A percentile compares a stretch with the other conserved stretches of the same genome.
These are phyloP conservation scores for Ophiostoma ulmi DNA, from an alignment of 2,329 filamentous ascomycete species.

Conservation along the genomic window DNA sequence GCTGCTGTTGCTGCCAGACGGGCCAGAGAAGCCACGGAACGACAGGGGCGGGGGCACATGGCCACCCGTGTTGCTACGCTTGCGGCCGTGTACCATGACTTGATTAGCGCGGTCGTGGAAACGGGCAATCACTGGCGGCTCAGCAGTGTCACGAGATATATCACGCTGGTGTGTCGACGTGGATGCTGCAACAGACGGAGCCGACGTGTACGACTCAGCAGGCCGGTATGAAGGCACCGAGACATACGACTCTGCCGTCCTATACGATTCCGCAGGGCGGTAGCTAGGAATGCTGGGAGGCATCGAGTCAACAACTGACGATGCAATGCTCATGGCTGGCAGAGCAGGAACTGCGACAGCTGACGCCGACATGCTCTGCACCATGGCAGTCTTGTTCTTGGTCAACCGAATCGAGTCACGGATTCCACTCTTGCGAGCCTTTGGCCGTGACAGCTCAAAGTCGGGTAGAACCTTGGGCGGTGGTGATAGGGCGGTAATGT, in stretches of 20 bases:
- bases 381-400: constrained; percentile 56
- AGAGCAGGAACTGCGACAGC: constrained; percentile 26
- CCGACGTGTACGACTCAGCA: constrained; percentile 32
- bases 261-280: constrained; percentile 27
- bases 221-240: constrained; percentile 27
- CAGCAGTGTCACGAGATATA: constrained; percentile 56
- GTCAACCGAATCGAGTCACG: constrained; percentile 86
- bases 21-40: constrained; percentile 69
- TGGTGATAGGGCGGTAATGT: constrained; percentile 52
- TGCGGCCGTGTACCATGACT: constrained; percentile 62
- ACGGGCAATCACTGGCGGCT: constrained; percentile 66
- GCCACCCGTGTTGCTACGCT: constrained; percentile 83
- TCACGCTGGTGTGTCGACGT: constrained; percentile 43
- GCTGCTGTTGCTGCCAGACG: constrained; percentile 38
- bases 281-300: constrained; percentile 49
- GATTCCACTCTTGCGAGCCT: constrained; percentile 54
- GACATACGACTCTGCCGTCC: constrained; percentile 33
- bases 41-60: constrained; percentile 64
- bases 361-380: constrained; percentile 27
- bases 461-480: constrained; percentile 45
- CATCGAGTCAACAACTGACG: constrained; percentile 39
- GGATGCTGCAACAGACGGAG: constrained; percentile 27
- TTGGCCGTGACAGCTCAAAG: constrained; percentile 46
- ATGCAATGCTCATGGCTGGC: constrained; percentile 29
- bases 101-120: constrained; percentile 50